Conservation (phyloP, 2,329 filamentous ascomycete species). For the Exserohilum turcica region DNA sequence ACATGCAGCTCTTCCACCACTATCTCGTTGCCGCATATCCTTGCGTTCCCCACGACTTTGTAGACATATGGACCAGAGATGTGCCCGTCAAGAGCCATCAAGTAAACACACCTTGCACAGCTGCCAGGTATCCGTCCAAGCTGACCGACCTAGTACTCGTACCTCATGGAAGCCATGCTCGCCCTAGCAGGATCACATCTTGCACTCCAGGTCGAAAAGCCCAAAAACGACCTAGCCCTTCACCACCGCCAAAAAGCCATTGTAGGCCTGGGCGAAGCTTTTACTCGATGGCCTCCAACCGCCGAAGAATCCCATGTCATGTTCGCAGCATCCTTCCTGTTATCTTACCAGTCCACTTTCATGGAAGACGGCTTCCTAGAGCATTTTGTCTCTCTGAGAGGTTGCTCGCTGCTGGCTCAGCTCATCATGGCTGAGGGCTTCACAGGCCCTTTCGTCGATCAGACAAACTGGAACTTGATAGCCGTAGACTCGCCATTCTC, state of each 20-base stretch:
- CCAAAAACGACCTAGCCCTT: conserved; percentile 12
- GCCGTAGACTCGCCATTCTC: conserved; percentile 12
- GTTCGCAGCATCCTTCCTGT: conserved; percentile 30
- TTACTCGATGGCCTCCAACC: conserved; percentile 26
- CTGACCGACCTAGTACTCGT: conserved; percentile 24
- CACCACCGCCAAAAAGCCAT: conserved; percentile 31
- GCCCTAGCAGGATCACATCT: conserved; percentile 34
- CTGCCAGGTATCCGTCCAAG: neutral
- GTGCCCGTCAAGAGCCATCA: conserved; percentile 22
- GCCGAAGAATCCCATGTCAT: conserved; percentile 32
- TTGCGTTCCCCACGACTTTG: conserved; percentile 19
- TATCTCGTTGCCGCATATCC: conserved; percentile 54
- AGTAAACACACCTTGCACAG: conserved; percentile 10
- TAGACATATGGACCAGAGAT: conserved; percentile 24
- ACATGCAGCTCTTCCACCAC: conserved; percentile 61
- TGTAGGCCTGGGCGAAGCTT: conserved; percentile 26
- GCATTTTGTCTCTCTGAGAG: conserved; percentile 26
- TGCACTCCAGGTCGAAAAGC: conserved; percentile 19
- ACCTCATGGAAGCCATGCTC: conserved; percentile 33
- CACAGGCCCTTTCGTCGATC: conserved; percentile 19
- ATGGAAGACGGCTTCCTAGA: conserved; percentile 28
- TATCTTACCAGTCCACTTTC: conserved; percentile 27
- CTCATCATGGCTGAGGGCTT: conserved; percentile 19
- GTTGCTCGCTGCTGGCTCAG: conserved; percentile 26
- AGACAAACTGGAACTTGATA: conserved; percentile 9